Evolutionary conservation across 371 early-diverging fungal species (phyloP), one percentile per base, ranked within the genome.

Genomic region (Mortierella sp.): DNA sequence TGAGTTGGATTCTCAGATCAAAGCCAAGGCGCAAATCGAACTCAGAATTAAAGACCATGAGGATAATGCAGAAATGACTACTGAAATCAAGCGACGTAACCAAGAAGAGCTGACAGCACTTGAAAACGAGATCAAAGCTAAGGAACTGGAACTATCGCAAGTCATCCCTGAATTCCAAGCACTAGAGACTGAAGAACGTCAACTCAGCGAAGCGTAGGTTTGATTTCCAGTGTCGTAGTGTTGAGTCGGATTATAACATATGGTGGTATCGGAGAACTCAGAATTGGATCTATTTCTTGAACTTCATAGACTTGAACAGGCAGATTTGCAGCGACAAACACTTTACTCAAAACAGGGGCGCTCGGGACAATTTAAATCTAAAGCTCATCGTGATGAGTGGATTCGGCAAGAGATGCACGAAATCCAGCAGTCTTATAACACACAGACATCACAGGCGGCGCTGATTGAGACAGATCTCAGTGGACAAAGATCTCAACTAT

Each of bases 301-400:
- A 33, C 58, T 48, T 24, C 52, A 48, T 63, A 89, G 87, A 21
- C 69, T 89, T 13, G 86, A 83, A 38, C 67, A 75, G 33, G 57
- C 72, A 21, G 87, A 93, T 48, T 66, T 86, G 24, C 83, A 89
- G 52, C 82, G 92, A 77, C 87, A 89, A 63, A 79, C 83, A 13
- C 88, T 97, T 8, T 88, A 92, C 76, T 90, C 94, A 36, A 97
- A 95, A 76, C 96, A 96, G 77, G 96, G 96, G 5, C 92, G 97
- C 19, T 86, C 91, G 6, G 86, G 90, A 4, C 93, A 93, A 72
- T 97, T 97, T 78, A 36, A 72, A 11, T 91, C 79, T 70, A 88
- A 91, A 63, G 77, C 69, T 0, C 93, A 95, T 47, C 93, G 97
- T 45, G 96, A 97, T 72, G 69, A 70, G 3, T 96, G 93, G 92